phyloP scores from a whole-genome alignment of 768 basidiomycete species.

The Boletus reticuloceps region DNA sequence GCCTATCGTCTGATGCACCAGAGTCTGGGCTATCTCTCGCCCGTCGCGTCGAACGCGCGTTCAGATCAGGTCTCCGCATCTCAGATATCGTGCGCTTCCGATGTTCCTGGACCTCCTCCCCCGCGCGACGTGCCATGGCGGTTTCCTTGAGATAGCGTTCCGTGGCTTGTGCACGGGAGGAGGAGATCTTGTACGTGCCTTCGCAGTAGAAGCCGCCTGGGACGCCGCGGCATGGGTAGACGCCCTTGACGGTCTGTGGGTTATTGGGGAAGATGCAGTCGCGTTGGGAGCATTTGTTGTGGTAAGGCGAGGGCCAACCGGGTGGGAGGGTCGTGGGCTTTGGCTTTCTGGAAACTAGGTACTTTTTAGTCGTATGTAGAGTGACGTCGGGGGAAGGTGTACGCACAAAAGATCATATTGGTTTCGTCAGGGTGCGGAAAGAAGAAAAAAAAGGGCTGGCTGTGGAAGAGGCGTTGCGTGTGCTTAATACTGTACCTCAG shows the following conservation, averaged over 20 bases:
- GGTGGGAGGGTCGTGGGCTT: slow-evolving; percentile 28
- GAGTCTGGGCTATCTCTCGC: slow-evolving; percentile 11
- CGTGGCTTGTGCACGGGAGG: slow-evolving; percentile 33
- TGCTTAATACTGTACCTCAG: slow-evolving; percentile 12
- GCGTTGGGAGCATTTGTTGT: slow-evolving; percentile 35
- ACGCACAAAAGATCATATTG: slow-evolving; percentile 30
- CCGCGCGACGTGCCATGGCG: slow-evolving; percentile 18
- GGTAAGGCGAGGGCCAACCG: slow-evolving; percentile 36
- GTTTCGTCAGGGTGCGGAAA: slow-evolving; percentile 14
- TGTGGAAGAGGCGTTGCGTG: background rate
- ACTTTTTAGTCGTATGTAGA: background rate
- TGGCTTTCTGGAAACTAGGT: slow-evolving; percentile 29
- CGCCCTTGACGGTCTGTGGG: slow-evolving; percentile 30
- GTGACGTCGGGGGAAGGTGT: background rate
- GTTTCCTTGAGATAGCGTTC: slow-evolving; percentile 31
- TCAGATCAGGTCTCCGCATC: slow-evolving; percentile 23
- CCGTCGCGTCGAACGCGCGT: slow-evolving; percentile 2
- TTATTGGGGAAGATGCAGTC: slow-evolving; percentile 32
- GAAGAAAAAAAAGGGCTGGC: background rate
- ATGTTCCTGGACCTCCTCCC: slow-evolving; percentile 26
- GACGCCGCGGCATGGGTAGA: slow-evolving; percentile 32
- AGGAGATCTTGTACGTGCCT: slow-evolving; percentile 33
- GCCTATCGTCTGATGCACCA: slow-evolving; percentile 4
- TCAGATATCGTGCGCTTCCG: slow-evolving; percentile 29
- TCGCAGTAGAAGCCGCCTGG: slow-evolving; percentile 36